These are phyloP conservation scores for Nitzschia inconspicua DNA, from an alignment of 108 stramenopile genomes.

Conservation along the genomic window DNA sequence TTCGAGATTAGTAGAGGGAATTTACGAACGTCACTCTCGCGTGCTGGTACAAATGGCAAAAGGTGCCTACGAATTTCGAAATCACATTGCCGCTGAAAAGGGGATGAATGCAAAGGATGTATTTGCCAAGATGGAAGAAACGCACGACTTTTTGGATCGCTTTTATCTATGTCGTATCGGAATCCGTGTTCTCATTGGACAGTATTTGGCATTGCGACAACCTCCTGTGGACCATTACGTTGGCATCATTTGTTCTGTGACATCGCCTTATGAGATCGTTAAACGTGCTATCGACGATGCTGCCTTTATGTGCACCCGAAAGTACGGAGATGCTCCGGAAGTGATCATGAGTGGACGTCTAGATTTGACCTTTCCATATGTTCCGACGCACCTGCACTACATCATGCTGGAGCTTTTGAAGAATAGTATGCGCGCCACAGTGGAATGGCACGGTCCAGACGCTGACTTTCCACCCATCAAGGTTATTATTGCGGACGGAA, in stretches of 20 bases:
- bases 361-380: slow-evolving; percentile 95
- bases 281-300: slow-evolving; percentile 96
- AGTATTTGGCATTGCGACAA: slow-evolving; percentile 85
- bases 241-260: slow-evolving; percentile 80
- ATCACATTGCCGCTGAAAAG: slow-evolving; percentile 38
- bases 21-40: slow-evolving; percentile 91
- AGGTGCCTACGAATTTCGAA: slow-evolving; percentile 93
- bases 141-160: slow-evolving; percentile 93
- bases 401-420: slow-evolving; percentile 97
- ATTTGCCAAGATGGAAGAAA: slow-evolving; percentile 63
- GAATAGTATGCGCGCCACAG: slow-evolving; percentile 98
- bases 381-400: slow-evolving; percentile 90
- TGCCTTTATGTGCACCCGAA: slow-evolving; percentile 94
- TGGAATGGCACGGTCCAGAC: slow-evolving; percentile 92
- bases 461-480: slow-evolving; percentile 90
- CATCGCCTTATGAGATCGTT: slow-evolving; percentile 94
- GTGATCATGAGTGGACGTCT: slow-evolving; percentile 93
- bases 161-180: slow-evolving; percentile 98
- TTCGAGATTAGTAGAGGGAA: slow-evolving; percentile 76
- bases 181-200: slow-evolving; percentile 97
- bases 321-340: slow-evolving; percentile 98
- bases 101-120: slow-evolving; percentile 15
- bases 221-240: slow-evolving; percentile 89
- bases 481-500: slow-evolving; percentile 97
- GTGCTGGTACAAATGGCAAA: slow-evolving; percentile 96